A percentile compares a stretch with the other conserved stretches of the same genome.
Conservation (phyloP, 2,329 filamentous ascomycete genomes). For the Fusarium penzigii region DNA sequence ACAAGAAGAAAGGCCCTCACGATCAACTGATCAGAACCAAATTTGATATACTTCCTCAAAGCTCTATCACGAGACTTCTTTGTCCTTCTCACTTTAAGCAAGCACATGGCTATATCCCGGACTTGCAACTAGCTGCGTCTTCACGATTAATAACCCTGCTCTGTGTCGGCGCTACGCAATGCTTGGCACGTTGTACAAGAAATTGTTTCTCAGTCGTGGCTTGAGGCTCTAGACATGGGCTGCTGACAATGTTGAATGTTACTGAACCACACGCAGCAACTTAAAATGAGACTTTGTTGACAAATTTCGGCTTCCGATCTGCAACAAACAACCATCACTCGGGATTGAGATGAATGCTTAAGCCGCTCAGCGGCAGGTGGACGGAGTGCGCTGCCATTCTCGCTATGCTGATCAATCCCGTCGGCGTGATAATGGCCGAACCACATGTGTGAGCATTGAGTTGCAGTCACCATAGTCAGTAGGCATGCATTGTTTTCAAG, state of each 20-base stretch:
- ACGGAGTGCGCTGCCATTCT: background rate
- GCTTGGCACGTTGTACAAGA: background rate
- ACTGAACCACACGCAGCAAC: background rate
- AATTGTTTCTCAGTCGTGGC: background rate
- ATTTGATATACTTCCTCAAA: no score
- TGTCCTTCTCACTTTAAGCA: background rate
- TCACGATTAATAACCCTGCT: background rate
- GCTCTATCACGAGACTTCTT: no score
- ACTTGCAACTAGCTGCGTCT: background rate
- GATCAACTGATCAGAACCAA: background rate
- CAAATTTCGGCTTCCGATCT: background rate
- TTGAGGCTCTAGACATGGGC: background rate
- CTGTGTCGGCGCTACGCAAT: background rate
- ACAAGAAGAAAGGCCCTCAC: background rate
- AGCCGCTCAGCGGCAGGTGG: background rate
- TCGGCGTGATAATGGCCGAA: background rate
- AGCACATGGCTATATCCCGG: background rate
- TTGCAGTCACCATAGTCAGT: constrained; percentile 8
- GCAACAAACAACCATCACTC: background rate
- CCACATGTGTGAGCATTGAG: constrained; percentile 1
- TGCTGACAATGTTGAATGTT: background rate
- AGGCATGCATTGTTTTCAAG: constrained; percentile 15
- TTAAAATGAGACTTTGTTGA: background rate
- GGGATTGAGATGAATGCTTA: background rate
- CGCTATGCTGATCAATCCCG: background rate